phyloP scores from a whole-genome alignment of 1,284 basidiomycete genomes.

The Ceratobasidium sp. region DNA sequence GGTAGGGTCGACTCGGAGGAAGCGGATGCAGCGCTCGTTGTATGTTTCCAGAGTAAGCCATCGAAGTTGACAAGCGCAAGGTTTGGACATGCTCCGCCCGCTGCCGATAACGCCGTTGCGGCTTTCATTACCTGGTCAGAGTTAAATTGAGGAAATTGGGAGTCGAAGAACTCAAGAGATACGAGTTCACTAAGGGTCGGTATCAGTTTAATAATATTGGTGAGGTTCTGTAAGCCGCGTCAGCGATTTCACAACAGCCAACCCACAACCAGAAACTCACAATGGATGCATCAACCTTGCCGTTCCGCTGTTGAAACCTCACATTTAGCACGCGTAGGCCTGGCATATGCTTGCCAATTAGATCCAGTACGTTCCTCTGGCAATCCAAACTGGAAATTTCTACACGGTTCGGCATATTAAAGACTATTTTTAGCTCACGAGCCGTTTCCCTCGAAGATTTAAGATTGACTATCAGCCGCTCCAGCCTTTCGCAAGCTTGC shows the following conservation, averaged over 20 bases:
- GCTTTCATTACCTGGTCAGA: neutral
- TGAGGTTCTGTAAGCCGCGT: neutral
- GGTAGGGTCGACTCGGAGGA: neutral
- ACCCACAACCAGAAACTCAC: neutral
- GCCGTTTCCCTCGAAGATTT: neutral
- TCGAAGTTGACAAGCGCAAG: constrained; percentile 19
- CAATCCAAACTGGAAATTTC: constrained; percentile 1
- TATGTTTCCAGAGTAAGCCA: constrained; percentile 27
- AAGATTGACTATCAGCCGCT: neutral
- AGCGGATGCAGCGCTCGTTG: neutral
- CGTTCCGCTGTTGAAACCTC: constrained; percentile 6
- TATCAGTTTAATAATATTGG: constrained; percentile 6
- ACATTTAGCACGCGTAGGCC: constrained; percentile 12
- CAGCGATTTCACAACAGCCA: neutral
- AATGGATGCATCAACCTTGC: neutral
- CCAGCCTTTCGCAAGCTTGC: constrained; percentile 11
- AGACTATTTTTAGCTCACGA: constrained; percentile 9
- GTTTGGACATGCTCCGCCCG: constrained; percentile 16
- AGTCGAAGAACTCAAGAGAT: constrained; percentile 25
- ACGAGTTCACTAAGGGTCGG: neutral
- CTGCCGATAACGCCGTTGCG: neutral
- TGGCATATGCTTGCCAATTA: constrained; percentile 12
- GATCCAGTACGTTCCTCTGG: neutral
- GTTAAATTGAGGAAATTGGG: neutral
- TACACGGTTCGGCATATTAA: neutral